Evolutionary conservation across 208 protist genomes (phyloP).

Genomic region (Wallacemonas sp.): DNA sequence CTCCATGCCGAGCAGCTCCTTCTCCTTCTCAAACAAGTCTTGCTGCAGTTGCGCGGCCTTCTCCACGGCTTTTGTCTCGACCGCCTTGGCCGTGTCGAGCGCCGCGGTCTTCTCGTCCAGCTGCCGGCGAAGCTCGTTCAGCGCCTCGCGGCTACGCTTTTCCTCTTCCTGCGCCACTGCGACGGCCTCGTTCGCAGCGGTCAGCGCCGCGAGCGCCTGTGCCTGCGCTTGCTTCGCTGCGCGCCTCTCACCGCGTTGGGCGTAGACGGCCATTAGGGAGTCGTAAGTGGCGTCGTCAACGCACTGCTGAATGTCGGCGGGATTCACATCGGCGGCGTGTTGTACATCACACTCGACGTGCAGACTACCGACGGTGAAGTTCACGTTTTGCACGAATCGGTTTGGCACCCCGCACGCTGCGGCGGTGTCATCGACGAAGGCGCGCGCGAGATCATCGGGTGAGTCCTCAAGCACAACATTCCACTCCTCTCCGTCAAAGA

Average conservation of each 20-base stretch:
- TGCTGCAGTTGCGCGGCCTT: conserved; percentile 11
- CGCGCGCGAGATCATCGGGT: conserved; percentile 27
- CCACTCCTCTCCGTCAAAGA: conserved; percentile 37
- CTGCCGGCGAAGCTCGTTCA: conserved; percentile 3
- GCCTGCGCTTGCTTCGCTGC: conserved; percentile 3
- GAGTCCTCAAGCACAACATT: conserved; percentile 32
- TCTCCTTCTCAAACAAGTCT: conserved; percentile 18
- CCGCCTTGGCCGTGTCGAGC: background rate
- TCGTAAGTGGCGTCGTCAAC: conserved; percentile 13
- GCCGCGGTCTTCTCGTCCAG: background rate
- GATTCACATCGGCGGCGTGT: conserved; percentile 14
- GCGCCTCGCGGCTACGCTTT: background rate
- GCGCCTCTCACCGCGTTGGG: background rate
- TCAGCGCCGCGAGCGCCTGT: conserved; percentile 7
- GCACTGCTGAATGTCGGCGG: conserved; percentile 9
- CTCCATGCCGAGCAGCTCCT: conserved; percentile 11
- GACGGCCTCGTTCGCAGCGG: conserved; percentile 4
- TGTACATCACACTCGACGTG: conserved; percentile 30
- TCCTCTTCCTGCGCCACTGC: background rate
- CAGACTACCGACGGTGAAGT: conserved; percentile 22
- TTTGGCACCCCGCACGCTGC: conserved; percentile 29
- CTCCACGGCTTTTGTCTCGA: conserved; percentile 3
- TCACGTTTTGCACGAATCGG: conserved; percentile 23
- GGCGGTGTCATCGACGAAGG: conserved; percentile 28
- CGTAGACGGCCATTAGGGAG: conserved; percentile 11